Base-by-base conservation (phyloP, 225 moss, liverwort and hornwort species). In the Anthoceros angustus region DNA sequence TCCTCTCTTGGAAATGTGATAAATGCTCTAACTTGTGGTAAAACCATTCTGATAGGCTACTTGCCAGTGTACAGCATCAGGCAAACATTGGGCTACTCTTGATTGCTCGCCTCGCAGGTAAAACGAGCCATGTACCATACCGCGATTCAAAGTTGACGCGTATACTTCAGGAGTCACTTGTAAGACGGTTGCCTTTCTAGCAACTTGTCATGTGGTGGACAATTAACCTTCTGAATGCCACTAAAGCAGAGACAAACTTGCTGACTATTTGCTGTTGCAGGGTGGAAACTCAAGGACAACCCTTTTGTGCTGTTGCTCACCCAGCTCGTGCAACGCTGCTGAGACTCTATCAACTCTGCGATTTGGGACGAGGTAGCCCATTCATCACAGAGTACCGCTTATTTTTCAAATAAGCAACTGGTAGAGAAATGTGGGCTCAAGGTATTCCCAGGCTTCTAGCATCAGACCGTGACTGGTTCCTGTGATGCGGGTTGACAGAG, bases 131-230 rank as follows among this genome's bases (percentile, higher is more conserved):
- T 70, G 69, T 85, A 55, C 82, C 82, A 42, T 80, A 85, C 67
- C 80, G 82, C 23, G 85, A 85, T 69, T 85, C 78, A n/a, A 85
- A 82, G 68, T 50, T 85, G 76, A 85, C 82, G 21, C 80, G 78
- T 72, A 82, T 82, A 42, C 80, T 85, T 50, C 85, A 85, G 74
- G 85, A 85, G 38, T 85, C 85, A 60, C 72, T 85, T 41, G 85
- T 82, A 79, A 80, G 73, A 1, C 32, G 32, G 32, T 32, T 61
- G 45, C 39, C 38, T 14, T 38, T 40, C 12, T 12, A 3, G 10
- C 9, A 46, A 46, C n/a, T n/a, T n/a, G n/a, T n/a, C n/a, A n/a
- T n/a, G n/a, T n/a, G n/a, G n/a, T n/a, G n/a, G n/a, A n/a, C n/a
- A n/a, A n/a, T 10, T 21, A 10, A 10, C 48, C 21, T 43, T 23